These are phyloP conservation scores for Parachaetomium inaequale DNA, from an alignment of 495 filamentous ascomycete species.

Conservation along the genomic window DNA sequence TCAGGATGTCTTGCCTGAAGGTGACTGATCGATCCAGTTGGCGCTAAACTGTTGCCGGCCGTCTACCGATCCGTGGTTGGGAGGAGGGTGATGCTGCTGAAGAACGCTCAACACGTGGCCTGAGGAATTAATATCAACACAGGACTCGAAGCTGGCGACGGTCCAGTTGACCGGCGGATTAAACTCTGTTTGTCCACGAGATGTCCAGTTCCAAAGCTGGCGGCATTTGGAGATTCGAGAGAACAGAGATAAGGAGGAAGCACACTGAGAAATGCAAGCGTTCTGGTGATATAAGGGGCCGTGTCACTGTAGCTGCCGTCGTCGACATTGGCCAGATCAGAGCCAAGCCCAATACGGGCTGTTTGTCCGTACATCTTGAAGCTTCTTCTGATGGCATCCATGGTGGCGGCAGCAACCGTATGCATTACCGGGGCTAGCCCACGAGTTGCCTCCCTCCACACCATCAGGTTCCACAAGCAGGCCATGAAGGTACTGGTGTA, in stretches of 20 bases:
- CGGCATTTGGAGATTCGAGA: neutral
- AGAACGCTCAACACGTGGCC: neutral
- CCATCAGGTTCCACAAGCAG: too few species aligned
- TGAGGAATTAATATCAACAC: neutral
- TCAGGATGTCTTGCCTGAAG: neutral
- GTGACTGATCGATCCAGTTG: neutral
- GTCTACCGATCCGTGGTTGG: neutral
- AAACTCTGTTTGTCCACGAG: neutral
- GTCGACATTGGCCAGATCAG: neutral
- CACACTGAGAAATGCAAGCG: slow-evolving; percentile 1
- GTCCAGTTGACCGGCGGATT: neutral
- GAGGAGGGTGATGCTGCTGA: neutral
- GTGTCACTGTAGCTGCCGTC: neutral
- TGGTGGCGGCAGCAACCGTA: neutral
- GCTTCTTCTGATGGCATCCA: neutral
- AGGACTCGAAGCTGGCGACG: neutral
- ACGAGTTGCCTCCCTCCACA: neutral
- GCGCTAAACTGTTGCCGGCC: neutral
- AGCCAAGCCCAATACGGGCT: neutral
- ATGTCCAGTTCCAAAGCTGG: neutral
- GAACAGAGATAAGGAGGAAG: neutral
- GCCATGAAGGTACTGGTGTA: neutral
- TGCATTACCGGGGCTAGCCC: neutral
- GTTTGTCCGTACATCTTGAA: slow-evolving; percentile 1
- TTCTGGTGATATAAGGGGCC: slow-evolving; percentile 6